Conservation (phyloP, 805 yeast genomes). For the Nakazawaea ambrosiae region DNA sequence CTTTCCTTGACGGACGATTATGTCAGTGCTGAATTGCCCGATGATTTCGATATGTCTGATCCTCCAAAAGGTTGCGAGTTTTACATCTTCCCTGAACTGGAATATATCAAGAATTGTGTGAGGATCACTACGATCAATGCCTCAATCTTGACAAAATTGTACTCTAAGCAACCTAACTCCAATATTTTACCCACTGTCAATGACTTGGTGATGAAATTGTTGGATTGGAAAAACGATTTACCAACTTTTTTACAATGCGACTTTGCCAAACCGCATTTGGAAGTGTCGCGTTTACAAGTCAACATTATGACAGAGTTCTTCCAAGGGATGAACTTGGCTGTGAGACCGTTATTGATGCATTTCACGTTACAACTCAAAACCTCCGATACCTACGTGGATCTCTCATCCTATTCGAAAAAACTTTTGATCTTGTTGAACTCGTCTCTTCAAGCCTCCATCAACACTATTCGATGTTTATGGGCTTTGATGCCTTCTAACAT, state of each 20-base stretch:
- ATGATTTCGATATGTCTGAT: conserved; percentile 56
- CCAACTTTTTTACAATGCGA: conserved; percentile 64
- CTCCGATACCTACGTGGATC: conserved; percentile 41
- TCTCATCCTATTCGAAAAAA: conserved; percentile 60
- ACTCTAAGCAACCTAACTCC: conserved; percentile 70
- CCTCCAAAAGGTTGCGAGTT: conserved; percentile 57
- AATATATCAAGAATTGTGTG: conserved; percentile 68
- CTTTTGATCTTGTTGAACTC: conserved; percentile 66
- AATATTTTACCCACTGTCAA: conserved; percentile 71
- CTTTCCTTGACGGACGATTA: conserved; percentile 75
- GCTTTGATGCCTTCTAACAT: conserved; percentile 66
- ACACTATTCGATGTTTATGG: conserved; percentile 69
- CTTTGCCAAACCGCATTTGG: conserved; percentile 43
- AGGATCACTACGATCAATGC: conserved; percentile 76
- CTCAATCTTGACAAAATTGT: conserved; percentile 57
- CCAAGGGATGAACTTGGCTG: conserved; percentile 76
- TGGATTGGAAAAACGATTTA: conserved; percentile 60
- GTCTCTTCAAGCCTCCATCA: conserved; percentile 74
- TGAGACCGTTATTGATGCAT: conserved; percentile 69
- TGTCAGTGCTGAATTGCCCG: conserved; percentile 70
- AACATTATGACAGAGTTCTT: conserved; percentile 79
- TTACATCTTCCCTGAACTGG: conserved; percentile 75
- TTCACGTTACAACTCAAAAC: conserved; percentile 60
- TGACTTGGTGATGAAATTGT: conserved; percentile 56
- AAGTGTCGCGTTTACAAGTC: conserved; percentile 59